phyloP scores from a whole-genome alignment of 2,329 filamentous ascomycete genomes.

The Aschersonia sp. region DNA sequence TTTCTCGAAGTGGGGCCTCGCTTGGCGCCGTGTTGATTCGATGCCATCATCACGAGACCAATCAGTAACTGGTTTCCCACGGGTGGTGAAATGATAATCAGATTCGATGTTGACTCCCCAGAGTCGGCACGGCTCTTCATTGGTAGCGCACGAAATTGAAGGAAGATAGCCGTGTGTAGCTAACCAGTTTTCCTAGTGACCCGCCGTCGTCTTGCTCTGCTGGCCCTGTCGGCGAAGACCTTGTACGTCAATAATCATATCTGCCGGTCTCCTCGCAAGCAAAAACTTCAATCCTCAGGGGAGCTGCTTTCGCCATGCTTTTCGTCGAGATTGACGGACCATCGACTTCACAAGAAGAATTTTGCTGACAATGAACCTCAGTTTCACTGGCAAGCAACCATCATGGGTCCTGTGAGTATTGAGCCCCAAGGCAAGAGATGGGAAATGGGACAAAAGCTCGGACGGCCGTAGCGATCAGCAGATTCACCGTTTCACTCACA shows the following conservation, averaged over 20 bases:
- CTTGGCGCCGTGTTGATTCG: background rate
- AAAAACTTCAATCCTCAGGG: too few species aligned
- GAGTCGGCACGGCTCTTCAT: too few species aligned
- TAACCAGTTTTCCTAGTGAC: conserved; percentile 45
- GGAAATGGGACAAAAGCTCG: background rate
- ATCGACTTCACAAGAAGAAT: too few species aligned
- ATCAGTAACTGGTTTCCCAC: background rate
- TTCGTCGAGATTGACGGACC: too few species aligned
- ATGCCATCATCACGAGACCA: too few species aligned
- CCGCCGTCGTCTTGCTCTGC: conserved; percentile 98
- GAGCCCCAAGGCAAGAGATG: background rate
- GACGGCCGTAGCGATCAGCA: background rate
- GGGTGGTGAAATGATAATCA: too few species aligned
- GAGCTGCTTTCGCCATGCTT: too few species aligned
- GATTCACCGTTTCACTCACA: too few species aligned
- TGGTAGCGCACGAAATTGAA: too few species aligned
- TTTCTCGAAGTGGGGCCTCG: conserved; percentile 20
- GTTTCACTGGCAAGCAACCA: conserved; percentile 99
- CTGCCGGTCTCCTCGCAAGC: background rate
- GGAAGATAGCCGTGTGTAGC: too few species aligned
- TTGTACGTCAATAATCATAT: conserved; percentile 50
- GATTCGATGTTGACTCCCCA: too few species aligned
- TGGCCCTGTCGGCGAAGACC: conserved; percentile 88
- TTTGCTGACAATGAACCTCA: conserved; percentile 21
- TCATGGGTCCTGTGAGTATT: conserved; percentile 89